These are phyloP conservation scores for Debaryomycetaceae sp. DNA, from an alignment of 1,139 yeast genomes.

Conservation along the genomic window DNA sequence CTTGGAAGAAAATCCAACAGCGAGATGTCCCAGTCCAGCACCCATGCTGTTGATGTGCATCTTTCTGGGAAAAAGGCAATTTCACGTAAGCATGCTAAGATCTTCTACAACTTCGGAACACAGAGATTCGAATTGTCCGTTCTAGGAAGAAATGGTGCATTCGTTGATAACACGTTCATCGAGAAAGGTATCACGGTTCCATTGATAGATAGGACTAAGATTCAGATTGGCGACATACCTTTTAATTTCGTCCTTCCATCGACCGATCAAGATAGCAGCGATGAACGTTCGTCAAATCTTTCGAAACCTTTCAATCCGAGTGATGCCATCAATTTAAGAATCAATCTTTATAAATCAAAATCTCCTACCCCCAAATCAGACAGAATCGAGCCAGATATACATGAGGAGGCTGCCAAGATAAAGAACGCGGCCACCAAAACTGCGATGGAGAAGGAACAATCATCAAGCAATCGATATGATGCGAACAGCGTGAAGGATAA, in stretches of 20 bases:
- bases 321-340: constrained; percentile 51
- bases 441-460: neutral
- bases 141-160: constrained; percentile 92
- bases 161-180: constrained; percentile 83
- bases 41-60: constrained; percentile 82
- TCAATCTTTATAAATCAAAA: constrained; percentile 36
- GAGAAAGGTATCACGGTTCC: constrained; percentile 91
- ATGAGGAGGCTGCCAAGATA: neutral
- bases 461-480: neutral
- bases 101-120: constrained; percentile 91
- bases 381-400: neutral
- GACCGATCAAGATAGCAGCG: constrained; percentile 29
- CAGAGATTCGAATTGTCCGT: constrained; percentile 88
- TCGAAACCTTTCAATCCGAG: constrained; percentile 47
- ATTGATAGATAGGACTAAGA: constrained; percentile 70
- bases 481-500: neutral
- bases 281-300: constrained; percentile 12
- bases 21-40: constrained; percentile 45
- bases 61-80: constrained; percentile 88
- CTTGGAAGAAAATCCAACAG: constrained; percentile 86
- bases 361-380: constrained; percentile 18
- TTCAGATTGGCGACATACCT: constrained; percentile 90
- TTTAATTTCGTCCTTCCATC: constrained; percentile 81
- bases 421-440: neutral
- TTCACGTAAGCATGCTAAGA: constrained; percentile 89